Percentiles rank a stretch among this genome's conserved stretches.
Conservation (phyloP, 2,329 filamentous ascomycete genomes). For the Fusarium graminum region DNA sequence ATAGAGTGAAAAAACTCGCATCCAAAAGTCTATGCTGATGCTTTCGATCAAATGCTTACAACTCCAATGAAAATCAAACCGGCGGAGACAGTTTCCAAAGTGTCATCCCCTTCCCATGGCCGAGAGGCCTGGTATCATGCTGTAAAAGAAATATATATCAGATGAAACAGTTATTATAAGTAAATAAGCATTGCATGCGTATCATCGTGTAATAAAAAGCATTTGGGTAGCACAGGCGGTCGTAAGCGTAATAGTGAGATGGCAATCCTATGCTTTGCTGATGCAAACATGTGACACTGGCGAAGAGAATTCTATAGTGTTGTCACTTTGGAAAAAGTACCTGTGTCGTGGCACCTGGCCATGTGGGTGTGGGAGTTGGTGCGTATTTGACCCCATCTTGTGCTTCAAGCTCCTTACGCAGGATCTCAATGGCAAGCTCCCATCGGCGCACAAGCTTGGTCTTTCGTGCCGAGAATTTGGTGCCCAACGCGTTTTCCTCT, state of each 20-base stretch:
- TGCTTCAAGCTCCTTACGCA: slow-evolving; percentile 65
- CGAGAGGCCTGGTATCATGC: slow-evolving; percentile 45
- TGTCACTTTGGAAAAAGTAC: slow-evolving; percentile 12
- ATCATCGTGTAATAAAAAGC: neutral
- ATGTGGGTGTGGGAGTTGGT: slow-evolving; percentile 50
- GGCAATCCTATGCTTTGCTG: slow-evolving; percentile 1
- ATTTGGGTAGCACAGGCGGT: slow-evolving; percentile 6
- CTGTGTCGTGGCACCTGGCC: slow-evolving; percentile 47
- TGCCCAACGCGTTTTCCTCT: slow-evolving; percentile 64
- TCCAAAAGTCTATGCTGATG: slow-evolving; percentile 30
- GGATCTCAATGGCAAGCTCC: slow-evolving; percentile 65
- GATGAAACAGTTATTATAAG: slow-evolving; percentile 19
- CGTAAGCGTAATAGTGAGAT: slow-evolving; percentile 8
- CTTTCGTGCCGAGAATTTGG: slow-evolving; percentile 61
- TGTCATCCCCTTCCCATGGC: slow-evolving; percentile 36
- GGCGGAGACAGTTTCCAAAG: slow-evolving; percentile 12
- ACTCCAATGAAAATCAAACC: slow-evolving; percentile 29
- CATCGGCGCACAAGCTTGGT: slow-evolving; percentile 63
- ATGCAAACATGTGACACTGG: neutral
- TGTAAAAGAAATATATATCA: slow-evolving; percentile 29
- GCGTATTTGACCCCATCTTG: slow-evolving; percentile 60
- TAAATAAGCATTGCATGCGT: slow-evolving; percentile 10
- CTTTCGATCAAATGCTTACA: slow-evolving; percentile 22
- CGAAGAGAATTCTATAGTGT: neutral
- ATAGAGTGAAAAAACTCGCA: slow-evolving; percentile 19